Conservation (phyloP, 805 yeast species). For the Candida boleticola region DNA sequence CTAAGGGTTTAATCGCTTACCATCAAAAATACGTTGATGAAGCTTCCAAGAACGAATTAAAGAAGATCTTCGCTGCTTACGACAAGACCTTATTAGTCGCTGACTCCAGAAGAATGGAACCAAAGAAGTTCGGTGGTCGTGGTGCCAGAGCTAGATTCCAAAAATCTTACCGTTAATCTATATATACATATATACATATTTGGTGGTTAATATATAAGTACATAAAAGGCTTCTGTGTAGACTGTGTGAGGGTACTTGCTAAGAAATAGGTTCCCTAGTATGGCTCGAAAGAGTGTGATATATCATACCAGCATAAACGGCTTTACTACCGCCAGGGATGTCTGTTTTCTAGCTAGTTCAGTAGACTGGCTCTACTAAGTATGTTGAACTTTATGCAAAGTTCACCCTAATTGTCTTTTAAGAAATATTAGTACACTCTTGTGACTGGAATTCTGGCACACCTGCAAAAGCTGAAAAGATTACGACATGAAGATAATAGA, state of each 20-base stretch:
- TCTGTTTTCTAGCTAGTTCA: too few relatives aligned
- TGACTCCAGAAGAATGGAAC: slow-evolving; percentile 99
- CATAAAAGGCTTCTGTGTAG: not conserved
- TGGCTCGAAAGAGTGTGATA: too few relatives aligned
- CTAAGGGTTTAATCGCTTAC: slow-evolving; percentile 99
- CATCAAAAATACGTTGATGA: slow-evolving; percentile 99
- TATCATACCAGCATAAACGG: too few relatives aligned
- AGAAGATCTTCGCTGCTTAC: slow-evolving; percentile 95
- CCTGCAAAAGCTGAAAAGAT: too few relatives aligned
- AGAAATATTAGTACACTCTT: too few relatives aligned
- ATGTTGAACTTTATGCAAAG: too few relatives aligned
- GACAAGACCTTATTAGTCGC: slow-evolving; percentile 99
- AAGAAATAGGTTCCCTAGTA: too few relatives aligned
- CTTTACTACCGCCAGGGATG: too few relatives aligned
- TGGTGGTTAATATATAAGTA: slow-evolving; percentile 5
- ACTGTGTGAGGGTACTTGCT: not conserved
- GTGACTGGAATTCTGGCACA: too few relatives aligned
- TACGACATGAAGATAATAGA: too few relatives aligned
- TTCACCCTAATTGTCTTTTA: too few relatives aligned
- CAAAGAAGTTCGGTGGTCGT: slow-evolving; percentile 99
- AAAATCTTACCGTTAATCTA: slow-evolving; percentile 96
- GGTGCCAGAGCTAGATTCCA: slow-evolving; percentile 99
- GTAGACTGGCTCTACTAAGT: too few relatives aligned
- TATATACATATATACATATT: slow-evolving; percentile 13
- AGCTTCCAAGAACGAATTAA: slow-evolving; percentile 98